Evolutionary conservation across 805 yeast genomes (phyloP).

Genomic region (Sugiyamaella boreocaroliniensis): DNA sequence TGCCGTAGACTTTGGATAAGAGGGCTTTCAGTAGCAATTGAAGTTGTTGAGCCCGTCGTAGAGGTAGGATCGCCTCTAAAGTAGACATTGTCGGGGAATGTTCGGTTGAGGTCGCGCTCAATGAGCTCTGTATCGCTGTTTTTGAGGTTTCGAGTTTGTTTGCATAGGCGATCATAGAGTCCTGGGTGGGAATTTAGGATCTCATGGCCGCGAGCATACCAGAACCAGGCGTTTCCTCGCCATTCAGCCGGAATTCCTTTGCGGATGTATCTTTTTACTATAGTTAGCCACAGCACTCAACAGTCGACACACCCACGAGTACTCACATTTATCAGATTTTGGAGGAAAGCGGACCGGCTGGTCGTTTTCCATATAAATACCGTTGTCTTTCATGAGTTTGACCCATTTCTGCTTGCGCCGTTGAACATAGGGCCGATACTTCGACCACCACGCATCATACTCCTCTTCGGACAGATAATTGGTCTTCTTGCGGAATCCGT

Average conservation of each 20-base stretch:
- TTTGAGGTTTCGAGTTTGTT: slow-evolving; percentile 45
- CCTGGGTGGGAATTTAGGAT: slow-evolving; percentile 63
- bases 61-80: slow-evolving; percentile 43
- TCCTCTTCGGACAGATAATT: slow-evolving; percentile 45
- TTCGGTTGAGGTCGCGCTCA: slow-evolving; percentile 87
- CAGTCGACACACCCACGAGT: no score
- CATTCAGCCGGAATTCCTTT: slow-evolving; percentile 96
- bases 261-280: slow-evolving; percentile 65
- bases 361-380: slow-evolving; percentile 40
- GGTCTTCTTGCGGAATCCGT: slow-evolving; percentile 76
- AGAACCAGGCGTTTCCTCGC: slow-evolving; percentile 97
- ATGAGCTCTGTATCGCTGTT: slow-evolving; percentile 84
- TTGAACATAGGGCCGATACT: slow-evolving; percentile 55
- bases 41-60: not conserved
- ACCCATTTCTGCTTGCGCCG: slow-evolving; percentile 77
- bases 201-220: slow-evolving; percentile 81
- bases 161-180: slow-evolving; percentile 62
- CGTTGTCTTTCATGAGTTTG: slow-evolving; percentile 56
- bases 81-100: slow-evolving; percentile 88
- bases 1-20: slow-evolving; percentile 68
- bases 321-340: slow-evolving; percentile 21
- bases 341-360: slow-evolving; percentile 33
- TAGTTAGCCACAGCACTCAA: no score
- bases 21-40: slow-evolving; percentile 45
- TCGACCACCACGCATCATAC: slow-evolving; percentile 70